Evolutionary conservation across 192 early-diverging fungal genomes (phyloP), one percentile per base, ranked within the genome.

Genomic region (Ambispora gerdemannii): DNA sequence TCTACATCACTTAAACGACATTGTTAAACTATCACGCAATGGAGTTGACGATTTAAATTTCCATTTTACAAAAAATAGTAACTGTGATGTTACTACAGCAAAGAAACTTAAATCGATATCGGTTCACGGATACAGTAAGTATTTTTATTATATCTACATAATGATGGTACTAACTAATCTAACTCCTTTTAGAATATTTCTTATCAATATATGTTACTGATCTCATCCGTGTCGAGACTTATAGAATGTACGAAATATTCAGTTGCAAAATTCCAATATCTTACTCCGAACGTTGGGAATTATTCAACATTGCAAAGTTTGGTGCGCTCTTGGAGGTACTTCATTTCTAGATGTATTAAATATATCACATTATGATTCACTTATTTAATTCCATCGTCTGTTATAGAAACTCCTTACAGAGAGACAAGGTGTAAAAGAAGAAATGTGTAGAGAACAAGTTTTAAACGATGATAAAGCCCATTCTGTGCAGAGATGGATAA

Each of bases 71-170:
- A 19, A 64, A 24, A 3, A 64, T 43, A 6, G 4, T 0, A 64
- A 64, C 30, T 64, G 20, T 17, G 6, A 33, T 15, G 27, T 47
- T 15, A 64, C 63, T 1, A 50, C 63, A 17, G 38, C 62, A 49
- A 63, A 63, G 22, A 63, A 35, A 43, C 47, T 64, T 11, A 64
- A 63, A 63, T 63, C 62, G 2, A 15, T 63, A 0, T 19, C 35
- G 15, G 49, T 64, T 28, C 63, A 64, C 27, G 63, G 63, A 27
- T 64, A 64, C 4, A 64, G 63, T 64, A 64, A 15, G 63, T 49
- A 49, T 38, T 20, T 49, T 43, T 27, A 13, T 6, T 38, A 47
- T 47, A 10, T 47, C 17, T 47, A 47, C 17, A 47, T 47, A 31
- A 4, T 19, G 7, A 59, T 2, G 17, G 10, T 7, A 4, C n/a